A percentile compares a stretch with the other conserved stretches of the same genome.
phyloP scores from a whole-genome alignment of 495 filamentous ascomycete genomes.

The Aspergillus wentii region DNA sequence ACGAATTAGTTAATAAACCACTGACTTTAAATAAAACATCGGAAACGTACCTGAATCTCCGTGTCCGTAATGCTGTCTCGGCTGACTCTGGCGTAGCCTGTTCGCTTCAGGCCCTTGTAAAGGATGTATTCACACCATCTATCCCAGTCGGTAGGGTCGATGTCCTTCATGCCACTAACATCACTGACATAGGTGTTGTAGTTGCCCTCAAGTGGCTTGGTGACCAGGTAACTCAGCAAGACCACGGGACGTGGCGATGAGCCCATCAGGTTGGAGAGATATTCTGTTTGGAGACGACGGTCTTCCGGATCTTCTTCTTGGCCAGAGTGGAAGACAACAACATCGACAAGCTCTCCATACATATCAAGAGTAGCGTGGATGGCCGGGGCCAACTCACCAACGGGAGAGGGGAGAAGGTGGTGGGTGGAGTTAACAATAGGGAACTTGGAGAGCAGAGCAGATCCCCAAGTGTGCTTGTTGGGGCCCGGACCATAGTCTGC shows the following conservation, averaged over 20 bases:
- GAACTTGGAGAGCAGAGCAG: constrained; percentile 91
- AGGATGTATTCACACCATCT: constrained; percentile 99
- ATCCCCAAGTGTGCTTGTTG: constrained; percentile 98
- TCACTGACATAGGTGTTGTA: constrained; percentile 96
- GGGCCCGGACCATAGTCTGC: constrained; percentile 96
- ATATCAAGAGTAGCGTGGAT: constrained; percentile 93
- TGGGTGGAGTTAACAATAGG: constrained; percentile 97
- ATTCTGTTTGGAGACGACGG: constrained; percentile 80
- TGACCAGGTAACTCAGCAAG: constrained; percentile 88
- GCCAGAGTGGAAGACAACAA: constrained; percentile 98
- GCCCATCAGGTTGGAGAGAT: constrained; percentile 86
- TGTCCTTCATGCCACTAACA: constrained; percentile 86
- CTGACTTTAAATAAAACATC: not conserved
- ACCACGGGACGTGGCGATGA: constrained; percentile 74
- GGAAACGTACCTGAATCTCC: constrained; percentile 72
- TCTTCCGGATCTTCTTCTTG: constrained; percentile 98
- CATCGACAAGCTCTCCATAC: constrained; percentile 86
- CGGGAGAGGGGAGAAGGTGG: constrained; percentile 87
- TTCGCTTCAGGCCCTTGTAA: constrained; percentile 81
- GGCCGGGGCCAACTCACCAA: constrained; percentile 91
- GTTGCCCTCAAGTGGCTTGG: constrained; percentile 83
- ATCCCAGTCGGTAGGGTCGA: constrained; percentile 92
- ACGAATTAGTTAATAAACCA: constrained; percentile 11
- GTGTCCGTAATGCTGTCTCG: constrained; percentile 93
- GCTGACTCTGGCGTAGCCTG: constrained; percentile 86